phyloP scores from a whole-genome alignment of 2,329 filamentous ascomycete genomes.

The Diaporthe australafricana region DNA sequence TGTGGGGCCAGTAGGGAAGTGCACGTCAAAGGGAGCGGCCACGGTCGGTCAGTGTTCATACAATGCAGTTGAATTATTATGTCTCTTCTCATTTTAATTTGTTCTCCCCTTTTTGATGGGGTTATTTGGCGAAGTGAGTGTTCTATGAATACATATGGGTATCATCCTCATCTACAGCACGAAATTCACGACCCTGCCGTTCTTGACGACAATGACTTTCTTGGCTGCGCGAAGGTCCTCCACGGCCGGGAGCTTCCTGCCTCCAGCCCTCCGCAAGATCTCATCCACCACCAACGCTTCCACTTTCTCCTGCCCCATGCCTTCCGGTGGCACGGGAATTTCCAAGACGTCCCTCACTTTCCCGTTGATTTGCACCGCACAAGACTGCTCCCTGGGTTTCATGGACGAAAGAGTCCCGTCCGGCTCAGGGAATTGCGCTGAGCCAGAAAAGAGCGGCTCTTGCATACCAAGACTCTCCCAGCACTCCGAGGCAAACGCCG shows the following conservation, averaged over 20 bases:
- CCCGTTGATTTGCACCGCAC: slow-evolving; percentile 84
- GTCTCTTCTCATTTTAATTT: neutral
- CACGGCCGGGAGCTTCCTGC: slow-evolving; percentile 63
- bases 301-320: slow-evolving; percentile 57
- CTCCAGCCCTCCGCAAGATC: slow-evolving; percentile 72
- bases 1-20: slow-evolving; percentile 44
- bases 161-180: slow-evolving; percentile 58
- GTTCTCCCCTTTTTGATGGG: neutral
- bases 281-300: slow-evolving; percentile 71
- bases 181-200: slow-evolving; percentile 80
- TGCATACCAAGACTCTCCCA: slow-evolving; percentile 70
- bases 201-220: slow-evolving; percentile 74
- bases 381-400: slow-evolving; percentile 62
- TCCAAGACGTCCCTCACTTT: slow-evolving; percentile 77
- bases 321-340: slow-evolving; percentile 63
- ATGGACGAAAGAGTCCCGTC: slow-evolving; percentile 65
- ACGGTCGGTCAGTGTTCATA: slow-evolving; percentile 59
- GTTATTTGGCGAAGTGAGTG: neutral
- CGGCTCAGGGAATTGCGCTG: slow-evolving; percentile 68
- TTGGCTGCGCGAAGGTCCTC: slow-evolving; percentile 63
- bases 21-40: slow-evolving; percentile 59
- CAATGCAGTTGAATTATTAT: slow-evolving; percentile 23
- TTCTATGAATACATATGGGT: slow-evolving; percentile 28
- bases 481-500: slow-evolving; percentile 84
- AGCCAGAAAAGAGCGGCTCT: slow-evolving; percentile 53